Conservation (phyloP, 2,329 filamentous ascomycete genomes). For the Neofusicoccum laricinum region DNA sequence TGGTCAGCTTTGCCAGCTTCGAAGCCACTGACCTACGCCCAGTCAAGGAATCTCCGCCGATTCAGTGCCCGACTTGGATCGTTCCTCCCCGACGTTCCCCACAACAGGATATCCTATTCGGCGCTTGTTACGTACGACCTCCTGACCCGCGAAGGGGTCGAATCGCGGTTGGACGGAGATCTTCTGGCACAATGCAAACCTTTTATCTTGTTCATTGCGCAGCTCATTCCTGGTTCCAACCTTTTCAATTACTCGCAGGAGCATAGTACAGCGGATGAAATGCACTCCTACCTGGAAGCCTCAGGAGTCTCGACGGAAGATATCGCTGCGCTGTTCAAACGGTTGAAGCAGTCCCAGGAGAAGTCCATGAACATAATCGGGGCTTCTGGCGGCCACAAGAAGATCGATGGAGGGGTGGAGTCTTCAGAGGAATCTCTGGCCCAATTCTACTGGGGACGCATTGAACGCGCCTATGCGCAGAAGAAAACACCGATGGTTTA, state of each 20-base stretch:
- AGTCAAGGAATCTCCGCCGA: no score
- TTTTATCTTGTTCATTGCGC: slow-evolving; percentile 27
- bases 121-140: slow-evolving; percentile 31
- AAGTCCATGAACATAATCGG: not conserved
- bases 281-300: not conserved
- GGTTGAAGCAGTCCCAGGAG: not conserved
- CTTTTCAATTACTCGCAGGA: not conserved
- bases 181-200: slow-evolving; percentile 25
- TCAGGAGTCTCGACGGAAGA: not conserved
- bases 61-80: not conserved
- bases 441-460: slow-evolving; percentile 26
- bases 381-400: not conserved
- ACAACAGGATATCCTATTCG: slow-evolving; percentile 18
- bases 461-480: slow-evolving; percentile 24
- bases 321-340: not conserved
- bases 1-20: not conserved
- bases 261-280: not conserved
- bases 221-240: not conserved
- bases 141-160: slow-evolving; percentile 21
- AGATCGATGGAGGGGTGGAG: not conserved
- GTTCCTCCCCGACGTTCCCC: not conserved
- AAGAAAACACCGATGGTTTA: slow-evolving; percentile 22
- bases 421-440: slow-evolving; percentile 23
- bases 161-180: slow-evolving; percentile 20
- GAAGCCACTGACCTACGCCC: not conserved